Evolutionary conservation across 805 yeast genomes (phyloP), one percentile per base, ranked within the genome.

Genomic region (Metschnikowia aberdeeniae): DNA sequence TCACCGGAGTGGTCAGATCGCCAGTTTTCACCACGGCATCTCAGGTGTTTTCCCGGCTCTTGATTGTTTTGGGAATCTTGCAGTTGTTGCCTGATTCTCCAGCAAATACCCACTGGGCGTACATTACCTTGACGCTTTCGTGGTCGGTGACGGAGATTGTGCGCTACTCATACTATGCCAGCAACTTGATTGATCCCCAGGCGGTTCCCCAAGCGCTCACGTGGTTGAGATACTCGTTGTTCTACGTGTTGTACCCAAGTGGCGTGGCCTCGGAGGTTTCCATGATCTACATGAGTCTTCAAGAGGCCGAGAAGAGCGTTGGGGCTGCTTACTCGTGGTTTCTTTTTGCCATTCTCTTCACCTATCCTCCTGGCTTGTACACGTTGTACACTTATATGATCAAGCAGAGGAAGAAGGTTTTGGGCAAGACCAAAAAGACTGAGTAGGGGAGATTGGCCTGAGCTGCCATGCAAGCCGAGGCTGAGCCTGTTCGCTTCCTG

Each of bases 101-200:
- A 14, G 89, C 89, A 26, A 73, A 76, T 53, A 43, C 55, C 53
- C 75, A 73, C 52, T 72, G 81, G 78, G 73, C 78, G 12, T 90
- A 84, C 63, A 65, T 82, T 45, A 71, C 92, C 1, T 75, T 92
- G 62, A 73, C 82, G 38, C 55, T 81, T 36, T 89, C 97, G 10
- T 93, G 99, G 99, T 80, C 93, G n/a, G 57, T 87, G 43, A 88
- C 98, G n/a, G 99, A 93, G 66, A 76, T 88, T 36, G 83, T 90
- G 46, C 77, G 99, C 62, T 93, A 93, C 67, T 77, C 88, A 35
- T 93, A 80, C 69, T 95, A 93, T 61, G 90, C 95, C 6, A 74
- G 84, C 44, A 81, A 81, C 54, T 65, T 86, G 50, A 60, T 64
- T 22, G 69, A 74, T 26, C 68, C 70, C 7, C 78, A 75, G 1